Evolutionary conservation across 2,329 filamentous ascomycete genomes (phyloP), one percentile per base, ranked within the genome.

Genomic region (Trichoderma hamatum): DNA sequence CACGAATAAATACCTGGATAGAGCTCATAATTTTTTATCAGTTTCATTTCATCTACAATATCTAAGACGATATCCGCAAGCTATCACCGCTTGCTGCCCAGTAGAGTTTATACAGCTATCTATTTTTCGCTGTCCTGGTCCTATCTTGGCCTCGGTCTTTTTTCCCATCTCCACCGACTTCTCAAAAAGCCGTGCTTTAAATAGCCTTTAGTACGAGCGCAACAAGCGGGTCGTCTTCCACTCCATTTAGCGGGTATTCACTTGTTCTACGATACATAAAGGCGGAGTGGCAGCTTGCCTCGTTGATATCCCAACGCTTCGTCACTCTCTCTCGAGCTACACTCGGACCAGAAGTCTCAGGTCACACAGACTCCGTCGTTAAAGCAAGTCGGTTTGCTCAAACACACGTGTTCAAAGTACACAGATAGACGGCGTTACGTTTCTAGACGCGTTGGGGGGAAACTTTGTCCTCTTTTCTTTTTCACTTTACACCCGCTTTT

Each of bases 191-290:
- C 61, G 24, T 43, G 46, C 24, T 43, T 55, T 43, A 34, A 63
- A 52, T 52, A 52, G 46, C 13, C 24, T 7, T 43, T 54, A 30
- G 49, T 49, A 54, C 32, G 26, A 64, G 14, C 34, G 43, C 32
- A 34, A 66, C 24, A 56, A 58, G 52, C 63, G 63, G 63, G 52
- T 66, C 62, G 16, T 46, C 46, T 14, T 51, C 43, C 36, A 39
- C 39, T 43, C 14, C 63, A 19, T 46, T 26, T 52, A 56, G 63
- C 63, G 52, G 63, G 63, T 26, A 49, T 66, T 58, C 52, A 28
- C 30, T 58, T 34, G 14, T 24, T 66, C 34, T 24, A 43, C 62
- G 51, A 52, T 58, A 66, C 52, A 46, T 66, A 63, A 52, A 54
- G 60, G 39, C 43, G 59, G 59, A 51, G 39, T 51, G 19, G 59